A percentile compares a stretch with the other conserved stretches of the same genome.
Conservation (phyloP, 2,329 filamentous ascomycete species). For the Ophiostoma tasmaniense region DNA sequence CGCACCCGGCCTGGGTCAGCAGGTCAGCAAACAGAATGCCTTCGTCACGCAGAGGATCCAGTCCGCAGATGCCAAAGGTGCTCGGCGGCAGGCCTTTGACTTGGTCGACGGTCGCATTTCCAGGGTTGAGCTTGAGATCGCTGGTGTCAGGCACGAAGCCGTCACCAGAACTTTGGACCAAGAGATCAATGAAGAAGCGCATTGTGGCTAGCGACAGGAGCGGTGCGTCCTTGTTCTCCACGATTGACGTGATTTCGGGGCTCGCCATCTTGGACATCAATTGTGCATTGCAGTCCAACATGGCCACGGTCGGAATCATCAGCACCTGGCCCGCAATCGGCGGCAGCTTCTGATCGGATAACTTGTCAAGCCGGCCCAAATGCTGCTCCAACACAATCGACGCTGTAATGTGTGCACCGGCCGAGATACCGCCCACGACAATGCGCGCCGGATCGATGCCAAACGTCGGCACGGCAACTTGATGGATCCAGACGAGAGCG, state of each 20-base stretch:
- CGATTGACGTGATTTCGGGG: slow-evolving; percentile 31
- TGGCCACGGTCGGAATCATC: slow-evolving; percentile 27
- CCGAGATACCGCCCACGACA: slow-evolving; percentile 33
- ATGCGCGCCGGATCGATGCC: slow-evolving; percentile 28
- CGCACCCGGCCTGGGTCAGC: slow-evolving; percentile 13
- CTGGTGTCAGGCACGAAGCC: slow-evolving; percentile 21
- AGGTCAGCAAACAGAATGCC: slow-evolving; percentile 18
- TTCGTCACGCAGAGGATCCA: slow-evolving; percentile 20
- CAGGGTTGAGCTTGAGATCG: slow-evolving; percentile 35
- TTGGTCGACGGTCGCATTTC: slow-evolving; percentile 26
- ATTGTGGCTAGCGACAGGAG: slow-evolving; percentile 36
- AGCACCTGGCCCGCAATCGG: slow-evolving; percentile 33
- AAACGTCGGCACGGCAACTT: slow-evolving; percentile 27
- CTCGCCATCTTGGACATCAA: slow-evolving; percentile 33
- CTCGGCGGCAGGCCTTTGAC: slow-evolving; percentile 28
- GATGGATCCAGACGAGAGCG: slow-evolving; percentile 45
- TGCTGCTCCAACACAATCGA: slow-evolving; percentile 15
- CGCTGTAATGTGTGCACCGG: slow-evolving; percentile 24
- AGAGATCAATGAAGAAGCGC: slow-evolving; percentile 26
- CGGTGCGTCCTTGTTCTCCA: slow-evolving; percentile 32
- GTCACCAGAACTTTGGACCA: slow-evolving; percentile 18
- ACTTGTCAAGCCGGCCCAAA: slow-evolving; percentile 32
- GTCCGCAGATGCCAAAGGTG: slow-evolving; percentile 15
- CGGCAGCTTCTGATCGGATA: slow-evolving; percentile 30
- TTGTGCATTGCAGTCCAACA: slow-evolving; percentile 22